Evolutionary conservation across 2,329 filamentous ascomycete genomes (phyloP).

Genomic region (Cyphellophora attinorum): DNA sequence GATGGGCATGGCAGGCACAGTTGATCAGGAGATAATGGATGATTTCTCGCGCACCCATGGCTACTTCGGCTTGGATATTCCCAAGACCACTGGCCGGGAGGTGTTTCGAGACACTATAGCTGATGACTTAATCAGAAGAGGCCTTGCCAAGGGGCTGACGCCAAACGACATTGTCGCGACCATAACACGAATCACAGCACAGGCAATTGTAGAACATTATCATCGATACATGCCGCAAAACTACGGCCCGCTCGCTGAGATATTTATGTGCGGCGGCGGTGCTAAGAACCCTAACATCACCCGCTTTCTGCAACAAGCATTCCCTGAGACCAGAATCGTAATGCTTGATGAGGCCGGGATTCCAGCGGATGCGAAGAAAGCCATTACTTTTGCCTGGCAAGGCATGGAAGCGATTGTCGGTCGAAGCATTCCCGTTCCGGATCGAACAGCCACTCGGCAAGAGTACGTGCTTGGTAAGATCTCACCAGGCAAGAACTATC

Average conservation of each 20-base stretch:
- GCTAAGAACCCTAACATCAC: slow-evolving; percentile 50
- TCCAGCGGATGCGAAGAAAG: slow-evolving; percentile 49
- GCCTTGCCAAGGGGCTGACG: slow-evolving; percentile 32
- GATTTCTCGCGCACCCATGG: slow-evolving; percentile 40
- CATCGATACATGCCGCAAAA: slow-evolving; percentile 35
- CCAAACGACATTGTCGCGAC: slow-evolving; percentile 48
- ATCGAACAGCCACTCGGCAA: slow-evolving; percentile 42
- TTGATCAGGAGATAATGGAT: slow-evolving; percentile 44
- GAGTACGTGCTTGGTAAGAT: slow-evolving; percentile 48
- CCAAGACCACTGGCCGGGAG: slow-evolving; percentile 51
- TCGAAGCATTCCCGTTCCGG: slow-evolving; percentile 45
- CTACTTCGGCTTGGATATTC: slow-evolving; percentile 43
- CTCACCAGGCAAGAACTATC: slow-evolving; percentile 45
- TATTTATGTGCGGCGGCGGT: slow-evolving; percentile 53
- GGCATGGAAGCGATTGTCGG: slow-evolving; percentile 51
- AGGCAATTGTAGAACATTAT: slow-evolving; percentile 46
- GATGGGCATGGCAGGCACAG: slow-evolving; percentile 39
- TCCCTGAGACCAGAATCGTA: slow-evolving; percentile 39
- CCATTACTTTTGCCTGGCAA: slow-evolving; percentile 51
- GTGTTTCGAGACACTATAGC: slow-evolving; percentile 50
- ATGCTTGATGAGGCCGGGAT: slow-evolving; percentile 51
- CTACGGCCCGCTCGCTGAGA: slow-evolving; percentile 40
- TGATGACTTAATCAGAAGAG: slow-evolving; percentile 40
- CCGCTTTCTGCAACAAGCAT: slow-evolving; percentile 40
- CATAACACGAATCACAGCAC: slow-evolving; percentile 49